These are phyloP conservation scores for Daldinia loculata DNA, from an alignment of 495 filamentous ascomycete species.

Conservation along the genomic window DNA sequence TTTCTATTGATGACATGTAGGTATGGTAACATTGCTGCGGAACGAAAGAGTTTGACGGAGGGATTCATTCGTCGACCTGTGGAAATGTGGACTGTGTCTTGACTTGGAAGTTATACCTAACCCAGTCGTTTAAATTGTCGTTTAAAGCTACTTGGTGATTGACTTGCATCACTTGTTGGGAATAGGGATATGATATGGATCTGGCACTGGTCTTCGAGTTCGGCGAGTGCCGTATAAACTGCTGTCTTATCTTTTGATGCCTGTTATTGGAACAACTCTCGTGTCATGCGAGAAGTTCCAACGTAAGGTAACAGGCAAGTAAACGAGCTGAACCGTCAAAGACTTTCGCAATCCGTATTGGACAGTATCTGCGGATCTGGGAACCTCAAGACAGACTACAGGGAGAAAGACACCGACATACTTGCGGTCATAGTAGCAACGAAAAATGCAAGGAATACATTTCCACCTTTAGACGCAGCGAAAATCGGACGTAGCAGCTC, in stretches of 20 bases:
- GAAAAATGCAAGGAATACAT: slow-evolving; percentile 30
- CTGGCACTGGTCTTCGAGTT: not conserved
- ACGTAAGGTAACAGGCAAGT: slow-evolving; percentile 8
- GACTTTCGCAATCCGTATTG: not conserved
- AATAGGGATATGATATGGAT: not conserved
- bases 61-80: slow-evolving; percentile 37
- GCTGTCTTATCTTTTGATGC: not conserved
- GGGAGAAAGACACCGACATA: slow-evolving; percentile 27
- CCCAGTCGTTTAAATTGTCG: slow-evolving; percentile 10
- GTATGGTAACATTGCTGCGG: slow-evolving; percentile 40
- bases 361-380: slow-evolving; percentile 17
- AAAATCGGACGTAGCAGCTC: slow-evolving; percentile 36
- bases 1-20: slow-evolving; percentile 33
- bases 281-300: slow-evolving; percentile 21
- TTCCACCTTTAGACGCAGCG: slow-evolving; percentile 21
- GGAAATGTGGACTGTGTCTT: slow-evolving; percentile 21
- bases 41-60: slow-evolving; percentile 31
- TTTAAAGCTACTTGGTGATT: slow-evolving; percentile 7
- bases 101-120: not conserved
- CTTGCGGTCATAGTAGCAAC: slow-evolving; percentile 32
- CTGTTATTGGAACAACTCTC: slow-evolving; percentile 5
- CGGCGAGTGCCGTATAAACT: not conserved
- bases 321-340: not conserved
- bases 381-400: slow-evolving; percentile 15
- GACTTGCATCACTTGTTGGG: not conserved